Evolutionary conservation across 805 yeast species (phyloP).

Genomic region (Starmerella stigmatis): DNA sequence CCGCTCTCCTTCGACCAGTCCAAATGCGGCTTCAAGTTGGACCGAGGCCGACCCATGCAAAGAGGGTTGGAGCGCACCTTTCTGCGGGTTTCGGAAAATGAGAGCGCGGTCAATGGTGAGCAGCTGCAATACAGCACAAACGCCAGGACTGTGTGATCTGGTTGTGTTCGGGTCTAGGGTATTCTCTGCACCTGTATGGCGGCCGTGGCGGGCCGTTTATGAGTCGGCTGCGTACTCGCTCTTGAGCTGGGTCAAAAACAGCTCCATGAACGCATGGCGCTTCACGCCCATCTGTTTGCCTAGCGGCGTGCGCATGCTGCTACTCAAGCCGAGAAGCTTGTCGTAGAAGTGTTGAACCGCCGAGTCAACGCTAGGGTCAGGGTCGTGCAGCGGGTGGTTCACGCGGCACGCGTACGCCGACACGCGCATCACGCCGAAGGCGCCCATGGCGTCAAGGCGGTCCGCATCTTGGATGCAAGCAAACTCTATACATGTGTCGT

Average conservation of each 20-base stretch:
- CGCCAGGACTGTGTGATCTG: neutral
- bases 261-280: conserved; percentile 9
- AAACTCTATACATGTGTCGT: conserved; percentile 27
- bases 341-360: conserved; percentile 29
- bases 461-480: conserved; percentile 36
- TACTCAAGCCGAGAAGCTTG: conserved; percentile 27
- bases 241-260: conserved; percentile 5
- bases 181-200: no score
- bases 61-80: neutral
- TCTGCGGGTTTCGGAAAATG: neutral
- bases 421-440: conserved; percentile 31
- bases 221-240: neutral
- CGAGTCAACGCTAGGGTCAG: conserved; percentile 16
- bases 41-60: conserved; percentile 7
- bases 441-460: conserved; percentile 34
- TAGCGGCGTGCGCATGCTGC: conserved; percentile 26
- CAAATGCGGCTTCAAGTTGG: conserved; percentile 5
- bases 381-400: conserved; percentile 25
- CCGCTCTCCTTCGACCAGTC: conserved; percentile 2
- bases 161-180: no score
- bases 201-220: no score
- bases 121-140: no score
- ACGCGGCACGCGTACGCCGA: conserved; percentile 29
- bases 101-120: no score
- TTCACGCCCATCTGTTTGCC: conserved; percentile 21